A percentile compares a stretch with the other conserved stretches of the same genome.
Evolutionary conservation across 1,284 basidiomycete species (phyloP).

Genomic region (Hypsizygus ulmarius): DNA sequence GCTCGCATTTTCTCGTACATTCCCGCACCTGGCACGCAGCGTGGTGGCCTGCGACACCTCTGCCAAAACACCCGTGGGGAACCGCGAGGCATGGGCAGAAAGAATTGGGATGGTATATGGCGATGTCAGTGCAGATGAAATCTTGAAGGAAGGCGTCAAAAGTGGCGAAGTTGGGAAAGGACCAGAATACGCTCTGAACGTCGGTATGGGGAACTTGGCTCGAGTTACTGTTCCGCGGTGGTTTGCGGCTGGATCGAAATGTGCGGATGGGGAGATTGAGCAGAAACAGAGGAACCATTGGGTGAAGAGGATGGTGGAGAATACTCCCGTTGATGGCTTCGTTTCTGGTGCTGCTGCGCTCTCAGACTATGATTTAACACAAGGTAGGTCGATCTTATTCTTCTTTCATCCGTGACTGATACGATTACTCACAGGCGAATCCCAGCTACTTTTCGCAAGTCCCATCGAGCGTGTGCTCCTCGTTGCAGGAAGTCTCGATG

Average conservation of each 20-base stretch:
- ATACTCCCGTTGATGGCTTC: slow-evolving; percentile 41
- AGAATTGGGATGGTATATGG: slow-evolving; percentile 36
- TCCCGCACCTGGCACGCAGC: slow-evolving; percentile 28
- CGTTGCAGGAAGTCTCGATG: slow-evolving; percentile 45
- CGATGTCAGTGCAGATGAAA: slow-evolving; percentile 14
- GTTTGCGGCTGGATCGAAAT: slow-evolving; percentile 34
- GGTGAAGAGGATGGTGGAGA: slow-evolving; percentile 36
- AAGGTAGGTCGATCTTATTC: slow-evolving; percentile 8
- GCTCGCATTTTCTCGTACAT: slow-evolving; percentile 37
- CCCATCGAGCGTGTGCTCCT: slow-evolving; percentile 34
- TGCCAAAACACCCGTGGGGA: slow-evolving; percentile 41
- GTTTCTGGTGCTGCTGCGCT: slow-evolving; percentile 43
- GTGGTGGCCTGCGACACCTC: slow-evolving; percentile 46
- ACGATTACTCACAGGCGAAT: slow-evolving; percentile 15
- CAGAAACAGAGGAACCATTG: slow-evolving; percentile 23
- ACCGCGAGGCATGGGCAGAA: slow-evolving; percentile 44
- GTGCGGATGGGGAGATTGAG: slow-evolving; percentile 11
- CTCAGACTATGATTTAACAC: slow-evolving; percentile 40
- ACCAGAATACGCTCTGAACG: slow-evolving; percentile 26
- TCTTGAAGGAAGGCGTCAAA: slow-evolving; percentile 11
- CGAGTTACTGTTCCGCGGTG: slow-evolving; percentile 40
- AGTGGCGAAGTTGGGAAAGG: slow-evolving; percentile 18
- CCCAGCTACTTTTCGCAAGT: slow-evolving; percentile 28
- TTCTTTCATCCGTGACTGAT: background rate
- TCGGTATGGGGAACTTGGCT: slow-evolving; percentile 41